Percentiles rank a stretch among this genome's conserved stretches.
These are phyloP conservation scores for Andrographis paniculata DNA, from an alignment of 305 asterid species.

Conservation along the genomic window DNA sequence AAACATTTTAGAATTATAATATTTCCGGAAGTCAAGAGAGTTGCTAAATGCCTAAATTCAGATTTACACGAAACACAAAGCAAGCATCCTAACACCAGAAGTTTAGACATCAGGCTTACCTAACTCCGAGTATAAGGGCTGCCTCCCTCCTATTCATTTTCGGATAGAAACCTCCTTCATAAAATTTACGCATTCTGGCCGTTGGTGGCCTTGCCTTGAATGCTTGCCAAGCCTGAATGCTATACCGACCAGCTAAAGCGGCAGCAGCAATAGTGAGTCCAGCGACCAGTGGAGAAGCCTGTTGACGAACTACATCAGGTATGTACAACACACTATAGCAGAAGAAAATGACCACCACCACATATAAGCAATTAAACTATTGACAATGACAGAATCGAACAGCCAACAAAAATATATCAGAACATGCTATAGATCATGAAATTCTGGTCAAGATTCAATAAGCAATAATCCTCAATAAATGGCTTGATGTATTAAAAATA, in stretches of 20 bases:
- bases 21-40: too few species aligned
- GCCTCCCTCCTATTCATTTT: conserved; percentile 90
- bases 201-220: conserved; percentile 84
- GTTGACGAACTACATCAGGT: conserved; percentile 19
- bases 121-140: conserved; percentile 83
- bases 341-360: background rate
- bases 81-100: background rate
- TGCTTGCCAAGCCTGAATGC: conserved; percentile 88
- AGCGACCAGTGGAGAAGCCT: conserved; percentile 60
- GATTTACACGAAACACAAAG: too few species aligned
- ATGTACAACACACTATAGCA: background rate
- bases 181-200: conserved; percentile 74
- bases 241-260: conserved; percentile 74
- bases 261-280: conserved; percentile 77
- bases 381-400: too few species aligned
- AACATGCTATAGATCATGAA: too few species aligned
- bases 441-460: too few species aligned
- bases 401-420: too few species aligned
- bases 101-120: too few species aligned
- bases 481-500: too few species aligned
- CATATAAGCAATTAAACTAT: too few species aligned
- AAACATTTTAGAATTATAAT: too few species aligned
- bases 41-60: too few species aligned
- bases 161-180: conserved; percentile 89
- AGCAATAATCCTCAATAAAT: too few species aligned